Base-by-base conservation (phyloP, 306 rosid genomes). In the Castanea sativa region DNA sequence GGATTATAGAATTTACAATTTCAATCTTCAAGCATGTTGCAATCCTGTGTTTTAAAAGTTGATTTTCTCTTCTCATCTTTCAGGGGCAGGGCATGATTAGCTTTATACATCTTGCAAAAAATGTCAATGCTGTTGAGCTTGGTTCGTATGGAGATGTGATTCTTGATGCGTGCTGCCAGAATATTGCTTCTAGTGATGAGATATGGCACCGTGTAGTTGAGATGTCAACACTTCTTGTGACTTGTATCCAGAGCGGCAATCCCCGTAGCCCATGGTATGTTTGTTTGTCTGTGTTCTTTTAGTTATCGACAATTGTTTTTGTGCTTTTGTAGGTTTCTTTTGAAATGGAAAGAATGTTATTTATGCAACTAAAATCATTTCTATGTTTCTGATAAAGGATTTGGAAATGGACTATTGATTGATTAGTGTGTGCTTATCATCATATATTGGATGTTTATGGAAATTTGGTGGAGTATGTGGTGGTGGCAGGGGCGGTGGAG, bases 111-210 rank as follows among this genome's bases (percentile, higher is more conserved):
- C 76, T 95, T 25, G 93, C 83, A 1, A 90, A 86, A 83, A 90
- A 91, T 82, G 93, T 95, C 67, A 79, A 80, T 79, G 83, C 90
- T 59, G 80, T 86, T 55, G 92, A 87, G 80, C 90, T 92, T 43
- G 88, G 91, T 77, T 83, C 88, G 83, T 90, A 84, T 77, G 89
- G 75, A 64, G 97, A 92, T 83, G 99, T 85, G 78, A 87, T 92
- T 76, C 93, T 94, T 82, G 99, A 94, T 91, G 97, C 97, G 3
- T 94, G 99, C 89, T 92, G 99, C 92, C 93, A 93, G 80, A 94
- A 94, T 85, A 89, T 88, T 4, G 93, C 97, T 59, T 80, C 90
- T 73, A 80, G 83, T 82, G 97, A 92, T 79, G 94, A 91, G 79
- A 89, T 92, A 84, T 95, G 99, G 99, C 83, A 80, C 61, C 87